phyloP scores from a whole-genome alignment of 169 alveolate species.

The Plasmodium cynomolgi region DNA sequence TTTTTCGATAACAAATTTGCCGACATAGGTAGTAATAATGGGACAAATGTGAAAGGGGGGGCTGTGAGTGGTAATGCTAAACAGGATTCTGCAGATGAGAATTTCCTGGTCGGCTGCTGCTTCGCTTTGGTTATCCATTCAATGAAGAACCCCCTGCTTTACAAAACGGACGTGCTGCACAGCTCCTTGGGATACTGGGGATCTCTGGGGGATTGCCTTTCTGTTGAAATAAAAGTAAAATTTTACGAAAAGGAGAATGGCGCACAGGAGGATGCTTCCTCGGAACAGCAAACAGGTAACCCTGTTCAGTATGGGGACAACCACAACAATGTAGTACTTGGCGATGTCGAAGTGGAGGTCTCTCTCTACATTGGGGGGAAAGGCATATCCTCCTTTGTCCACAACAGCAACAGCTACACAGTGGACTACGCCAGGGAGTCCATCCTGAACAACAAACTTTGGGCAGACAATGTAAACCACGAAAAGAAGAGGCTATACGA shows the following conservation, averaged over 20 bases:
- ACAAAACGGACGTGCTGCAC: conserved; percentile 58
- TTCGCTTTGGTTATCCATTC: conserved; percentile 75
- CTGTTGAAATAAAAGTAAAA: conserved; percentile 75
- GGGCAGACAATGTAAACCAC: conserved; percentile 35
- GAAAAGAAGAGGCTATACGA: conserved; percentile 11
- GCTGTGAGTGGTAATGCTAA: not conserved
- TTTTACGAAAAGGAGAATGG: conserved; percentile 45
- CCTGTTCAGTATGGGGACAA: not conserved
- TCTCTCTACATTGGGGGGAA: conserved; percentile 73
- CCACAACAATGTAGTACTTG: conserved; percentile 30
- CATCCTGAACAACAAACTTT: conserved; percentile 40
- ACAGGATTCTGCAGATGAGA: not conserved
- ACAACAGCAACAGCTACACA: conserved; percentile 57
- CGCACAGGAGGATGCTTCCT: not conserved
- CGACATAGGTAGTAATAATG: not conserved
- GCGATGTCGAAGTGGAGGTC: conserved; percentile 72
- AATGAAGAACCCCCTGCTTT: conserved; percentile 63
- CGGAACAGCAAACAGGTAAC: not conserved
- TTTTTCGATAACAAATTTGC: conserved; percentile 57
- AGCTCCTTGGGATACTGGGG: conserved; percentile 73
- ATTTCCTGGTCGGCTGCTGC: conserved; percentile 65
- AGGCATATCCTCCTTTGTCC: conserved; percentile 74
- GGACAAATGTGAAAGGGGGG: not conserved
- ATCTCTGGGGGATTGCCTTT: conserved; percentile 65
- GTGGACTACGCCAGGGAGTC: conserved; percentile 68